A percentile compares a stretch with the other conserved stretches of the same genome.
These are phyloP conservation scores for Arthrobotrys entomopaga DNA, from an alignment of 2,329 filamentous ascomycete species.

Conservation along the genomic window DNA sequence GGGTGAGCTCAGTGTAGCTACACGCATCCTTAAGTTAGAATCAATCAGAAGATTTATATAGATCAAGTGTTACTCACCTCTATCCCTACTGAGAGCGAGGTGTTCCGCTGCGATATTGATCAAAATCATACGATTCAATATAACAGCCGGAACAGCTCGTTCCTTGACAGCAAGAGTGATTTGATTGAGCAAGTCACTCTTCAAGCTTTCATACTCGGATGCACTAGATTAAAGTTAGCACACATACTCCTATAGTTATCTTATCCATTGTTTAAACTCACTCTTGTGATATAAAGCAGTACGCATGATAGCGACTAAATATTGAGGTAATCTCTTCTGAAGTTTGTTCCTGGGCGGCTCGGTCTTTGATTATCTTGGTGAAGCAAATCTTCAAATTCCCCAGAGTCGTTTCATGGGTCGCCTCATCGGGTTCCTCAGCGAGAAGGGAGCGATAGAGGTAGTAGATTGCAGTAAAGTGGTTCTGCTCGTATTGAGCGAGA, in stretches of 20 bases:
- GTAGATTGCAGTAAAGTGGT: slow-evolving; percentile 86
- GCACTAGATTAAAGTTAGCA: slow-evolving; percentile 64
- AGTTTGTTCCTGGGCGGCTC: slow-evolving; percentile 64
- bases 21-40: slow-evolving; percentile 63
- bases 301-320: slow-evolving; percentile 87
- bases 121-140: slow-evolving; percentile 80
- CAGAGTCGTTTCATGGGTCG: slow-evolving; percentile 65
- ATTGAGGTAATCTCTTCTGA: slow-evolving; percentile 76
- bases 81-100: slow-evolving; percentile 72
- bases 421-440: slow-evolving; percentile 77
- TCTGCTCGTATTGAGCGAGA: slow-evolving; percentile 78
- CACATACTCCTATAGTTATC: background rate
- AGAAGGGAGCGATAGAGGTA: slow-evolving; percentile 86
- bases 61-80: slow-evolving; percentile 67
- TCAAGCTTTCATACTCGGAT: slow-evolving; percentile 79
- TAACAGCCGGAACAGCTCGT: slow-evolving; percentile 69
- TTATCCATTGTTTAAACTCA: slow-evolving; percentile 33
- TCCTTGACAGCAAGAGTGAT: slow-evolving; percentile 78
- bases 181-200: slow-evolving; percentile 83
- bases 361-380: slow-evolving; percentile 55
- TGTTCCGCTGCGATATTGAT: slow-evolving; percentile 87
- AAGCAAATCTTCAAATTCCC: slow-evolving; percentile 61
- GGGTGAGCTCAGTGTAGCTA: slow-evolving; percentile 59
- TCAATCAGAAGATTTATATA: slow-evolving; percentile 63
- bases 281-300: slow-evolving; percentile 79